Evolutionary conservation across 2,329 filamentous ascomycete genomes (phyloP).

Genomic region (Domatiomyces catenatus): DNA sequence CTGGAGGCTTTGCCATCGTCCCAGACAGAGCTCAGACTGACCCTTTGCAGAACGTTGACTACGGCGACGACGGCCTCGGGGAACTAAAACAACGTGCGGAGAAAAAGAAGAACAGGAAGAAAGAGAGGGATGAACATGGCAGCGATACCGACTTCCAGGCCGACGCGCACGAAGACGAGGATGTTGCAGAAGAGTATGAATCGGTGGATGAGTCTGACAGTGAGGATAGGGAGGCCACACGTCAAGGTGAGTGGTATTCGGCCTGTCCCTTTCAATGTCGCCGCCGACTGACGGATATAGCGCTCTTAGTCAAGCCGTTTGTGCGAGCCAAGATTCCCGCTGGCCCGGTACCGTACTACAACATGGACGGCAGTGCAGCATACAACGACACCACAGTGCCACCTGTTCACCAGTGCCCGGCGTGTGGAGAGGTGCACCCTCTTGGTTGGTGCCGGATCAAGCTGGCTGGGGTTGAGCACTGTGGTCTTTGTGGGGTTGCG

Average conservation of each 20-base stretch:
- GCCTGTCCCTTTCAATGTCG: background rate
- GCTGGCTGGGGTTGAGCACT: conserved; percentile 43
- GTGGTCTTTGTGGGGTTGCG: conserved; percentile 48
- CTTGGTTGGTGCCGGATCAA: conserved; percentile 47
- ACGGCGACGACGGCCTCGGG: conserved; percentile 8
- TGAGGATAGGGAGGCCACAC: conserved; percentile 3
- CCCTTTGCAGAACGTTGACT: conserved; percentile 12
- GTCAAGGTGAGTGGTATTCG: conserved; percentile 9
- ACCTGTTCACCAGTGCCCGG: conserved; percentile 30
- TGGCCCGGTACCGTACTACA: conserved; percentile 16
- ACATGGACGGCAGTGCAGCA: conserved; percentile 10
- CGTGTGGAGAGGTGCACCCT: conserved; percentile 40
- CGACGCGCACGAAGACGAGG: conserved; percentile 19
- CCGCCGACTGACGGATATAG: background rate
- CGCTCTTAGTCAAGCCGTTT: conserved; percentile 23
- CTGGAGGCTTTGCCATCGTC: conserved; percentile 14
- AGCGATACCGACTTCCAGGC: conserved; percentile 26
- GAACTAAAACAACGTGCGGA: background rate
- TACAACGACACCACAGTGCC: conserved; percentile 8
- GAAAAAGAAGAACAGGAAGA: background rate
- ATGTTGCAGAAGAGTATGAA: conserved; percentile 18
- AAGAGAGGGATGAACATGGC: conserved; percentile 23
- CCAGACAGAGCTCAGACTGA: conserved; percentile 1
- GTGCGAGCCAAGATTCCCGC: conserved; percentile 22
- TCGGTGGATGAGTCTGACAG: conserved; percentile 18